phyloP scores from a whole-genome alignment of 768 basidiomycete species.

The Agrocybe chaxingu region DNA sequence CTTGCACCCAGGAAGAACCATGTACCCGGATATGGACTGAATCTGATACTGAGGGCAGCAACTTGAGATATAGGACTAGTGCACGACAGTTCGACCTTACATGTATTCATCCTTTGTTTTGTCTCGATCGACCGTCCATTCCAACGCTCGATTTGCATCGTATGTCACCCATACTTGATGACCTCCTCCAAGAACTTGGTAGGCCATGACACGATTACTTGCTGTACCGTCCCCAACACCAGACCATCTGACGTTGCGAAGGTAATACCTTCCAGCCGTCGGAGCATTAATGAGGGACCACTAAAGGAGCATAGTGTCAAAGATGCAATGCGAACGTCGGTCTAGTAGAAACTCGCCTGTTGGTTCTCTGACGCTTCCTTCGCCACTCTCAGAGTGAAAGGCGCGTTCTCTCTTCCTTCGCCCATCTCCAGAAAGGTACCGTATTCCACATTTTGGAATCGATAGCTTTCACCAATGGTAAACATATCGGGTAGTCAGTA shows the following conservation, averaged over 20 bases:
- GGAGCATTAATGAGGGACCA: neutral
- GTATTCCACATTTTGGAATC: neutral
- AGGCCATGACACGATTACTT: neutral
- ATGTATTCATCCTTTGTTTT: neutral
- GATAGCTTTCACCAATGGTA: neutral
- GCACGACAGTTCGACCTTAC: neutral
- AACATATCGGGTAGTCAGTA: too few species aligned
- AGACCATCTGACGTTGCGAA: neutral
- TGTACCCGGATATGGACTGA: neutral
- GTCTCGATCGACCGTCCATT: neutral
- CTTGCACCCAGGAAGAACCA: too few species aligned
- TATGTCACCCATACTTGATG: neutral
- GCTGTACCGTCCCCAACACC: neutral
- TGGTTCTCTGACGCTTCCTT: neutral
- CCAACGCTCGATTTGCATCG: neutral
- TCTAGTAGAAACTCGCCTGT: neutral
- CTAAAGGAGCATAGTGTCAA: neutral
- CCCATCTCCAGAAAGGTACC: neutral
- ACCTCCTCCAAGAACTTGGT: neutral
- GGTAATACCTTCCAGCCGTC: neutral
- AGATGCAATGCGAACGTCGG: neutral
- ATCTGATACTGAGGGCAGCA: neutral
- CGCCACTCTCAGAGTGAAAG: neutral
- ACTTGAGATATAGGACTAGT: neutral
- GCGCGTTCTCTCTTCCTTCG: neutral